Base-by-base conservation (phyloP, 345 rosid genomes). In the Brassica incana region DNA sequence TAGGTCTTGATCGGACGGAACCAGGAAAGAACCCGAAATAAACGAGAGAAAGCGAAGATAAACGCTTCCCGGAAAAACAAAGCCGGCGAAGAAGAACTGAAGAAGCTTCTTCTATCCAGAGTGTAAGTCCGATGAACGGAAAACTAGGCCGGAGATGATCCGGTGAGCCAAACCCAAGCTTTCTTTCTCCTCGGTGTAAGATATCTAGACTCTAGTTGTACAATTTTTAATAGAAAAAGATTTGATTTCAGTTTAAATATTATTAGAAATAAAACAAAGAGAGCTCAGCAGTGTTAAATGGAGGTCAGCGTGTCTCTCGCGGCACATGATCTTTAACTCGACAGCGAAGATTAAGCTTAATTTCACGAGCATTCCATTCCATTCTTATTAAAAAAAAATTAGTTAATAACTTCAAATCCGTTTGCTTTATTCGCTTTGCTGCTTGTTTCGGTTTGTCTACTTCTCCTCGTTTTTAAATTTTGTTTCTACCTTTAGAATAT, bases 301-400 rank as follows among this genome's bases (percentile, higher is more conserved):
- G 52, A 67, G 67, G 83, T 81, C 83, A 81, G 83, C 83, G 77
- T 80, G 80, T 67, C 80, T 76, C 65, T 76, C 80, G 83, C 70
- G 40, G 77, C 83, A 81, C 83, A 81, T 81, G 83, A 76, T 81
- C 59, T 32, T 45, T 65, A 64, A 71, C 73, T 76, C 54, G 23
- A 81, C 83, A 76, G 80, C 80, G 80, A 81, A 71, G 65, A 71
- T 81, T 76, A 72, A 81, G 77, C 77, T 66, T 76, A 25, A 45
- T 48, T 81, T 81, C 83, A 65, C 80, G 77, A 80, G 77, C 54
- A 58, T 69, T 74, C 65, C 32, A 63, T 67, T 73, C 69, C 30
- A 63, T 80, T 36, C n/a, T n/a, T 27, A 60, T 48, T 8, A 5
- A 36, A 29, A 66, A 36, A 56, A 66, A 15, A 14, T 1, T n/a